Conservation (phyloP, 164 flowering plant genomes). For the Nymphaea colorata region DNA sequence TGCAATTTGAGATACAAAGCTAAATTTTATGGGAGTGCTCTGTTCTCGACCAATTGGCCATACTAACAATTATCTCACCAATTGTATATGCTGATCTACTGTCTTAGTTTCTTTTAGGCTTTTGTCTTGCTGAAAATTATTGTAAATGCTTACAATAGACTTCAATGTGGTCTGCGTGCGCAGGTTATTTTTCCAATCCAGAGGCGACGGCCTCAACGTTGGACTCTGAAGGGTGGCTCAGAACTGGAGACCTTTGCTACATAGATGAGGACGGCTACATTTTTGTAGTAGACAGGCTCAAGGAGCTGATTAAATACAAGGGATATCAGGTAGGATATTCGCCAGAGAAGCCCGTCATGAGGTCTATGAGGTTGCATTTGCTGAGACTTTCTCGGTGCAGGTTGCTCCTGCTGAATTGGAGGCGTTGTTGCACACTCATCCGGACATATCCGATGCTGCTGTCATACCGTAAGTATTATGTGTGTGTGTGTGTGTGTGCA, state of each 20-base stretch:
- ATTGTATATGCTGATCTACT: no score
- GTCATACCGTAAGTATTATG: conserved; percentile 72
- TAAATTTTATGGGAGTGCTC: no score
- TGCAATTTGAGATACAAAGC: no score
- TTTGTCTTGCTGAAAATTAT: no score
- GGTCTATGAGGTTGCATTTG: background rate
- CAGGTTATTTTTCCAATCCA: conserved; percentile 72
- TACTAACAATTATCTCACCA: no score
- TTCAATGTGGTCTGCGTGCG: background rate
- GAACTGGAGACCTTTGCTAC: conserved; percentile 87
- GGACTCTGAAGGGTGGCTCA: conserved; percentile 73
- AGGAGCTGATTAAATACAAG: conserved; percentile 93
- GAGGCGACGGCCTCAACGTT: conserved; percentile 71
- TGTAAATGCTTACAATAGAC: no score
- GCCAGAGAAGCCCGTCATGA: background rate
- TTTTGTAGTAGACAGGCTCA: conserved; percentile 83
- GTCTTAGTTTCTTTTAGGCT: no score
- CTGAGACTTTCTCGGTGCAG: conserved; percentile 14
- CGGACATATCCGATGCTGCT: conserved; percentile 70
- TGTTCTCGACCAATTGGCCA: no score
- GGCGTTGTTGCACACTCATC: conserved; percentile 32
- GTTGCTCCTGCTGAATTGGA: conserved; percentile 81
- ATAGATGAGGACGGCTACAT: conserved; percentile 76
- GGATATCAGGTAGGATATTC: conserved; percentile 66
- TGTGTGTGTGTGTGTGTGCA: background rate